These are phyloP conservation scores for Saitozyma sp. DNA, from an alignment of 768 basidiomycete species.

Conservation along the genomic window DNA sequence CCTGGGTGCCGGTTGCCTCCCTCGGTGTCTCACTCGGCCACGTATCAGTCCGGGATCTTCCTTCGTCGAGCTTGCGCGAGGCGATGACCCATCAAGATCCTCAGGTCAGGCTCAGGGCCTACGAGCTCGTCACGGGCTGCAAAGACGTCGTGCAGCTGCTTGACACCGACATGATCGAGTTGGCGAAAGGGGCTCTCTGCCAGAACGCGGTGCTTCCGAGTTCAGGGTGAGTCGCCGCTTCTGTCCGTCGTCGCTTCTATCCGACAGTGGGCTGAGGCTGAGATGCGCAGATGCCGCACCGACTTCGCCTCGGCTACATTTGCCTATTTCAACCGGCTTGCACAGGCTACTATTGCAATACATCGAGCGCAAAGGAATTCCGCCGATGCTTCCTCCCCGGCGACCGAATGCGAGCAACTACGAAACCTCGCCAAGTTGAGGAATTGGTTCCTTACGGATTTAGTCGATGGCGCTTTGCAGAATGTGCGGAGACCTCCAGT, in stretches of 20 bases:
- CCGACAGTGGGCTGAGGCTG: background rate
- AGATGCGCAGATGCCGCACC: slow-evolving; percentile 7
- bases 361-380: too few species aligned
- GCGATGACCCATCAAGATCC: slow-evolving; percentile 31
- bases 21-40: slow-evolving; percentile 23
- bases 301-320: slow-evolving; percentile 32
- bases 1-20: slow-evolving; percentile 41
- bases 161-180: slow-evolving; percentile 3
- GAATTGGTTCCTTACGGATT: slow-evolving; percentile 24
- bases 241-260: background rate
- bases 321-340: slow-evolving; percentile 25
- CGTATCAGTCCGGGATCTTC: slow-evolving; percentile 21
- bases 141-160: slow-evolving; percentile 22
- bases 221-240: slow-evolving; percentile 30
- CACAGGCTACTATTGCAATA: background rate
- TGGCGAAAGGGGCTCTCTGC: slow-evolving; percentile 25
- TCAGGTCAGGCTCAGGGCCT: slow-evolving; percentile 32
- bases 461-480: slow-evolving; percentile 25
- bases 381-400: background rate
- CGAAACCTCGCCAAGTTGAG: background rate
- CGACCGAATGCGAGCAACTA: background rate
- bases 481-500: slow-evolving; percentile 29
- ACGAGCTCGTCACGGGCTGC: slow-evolving; percentile 22
- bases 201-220: slow-evolving; percentile 25
- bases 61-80: slow-evolving; percentile 15